Percentiles rank a stretch among this genome's conserved stretches.
These are phyloP conservation scores for Colletotrichum sojae DNA, from an alignment of 2,329 filamentous ascomycete genomes.

Conservation along the genomic window DNA sequence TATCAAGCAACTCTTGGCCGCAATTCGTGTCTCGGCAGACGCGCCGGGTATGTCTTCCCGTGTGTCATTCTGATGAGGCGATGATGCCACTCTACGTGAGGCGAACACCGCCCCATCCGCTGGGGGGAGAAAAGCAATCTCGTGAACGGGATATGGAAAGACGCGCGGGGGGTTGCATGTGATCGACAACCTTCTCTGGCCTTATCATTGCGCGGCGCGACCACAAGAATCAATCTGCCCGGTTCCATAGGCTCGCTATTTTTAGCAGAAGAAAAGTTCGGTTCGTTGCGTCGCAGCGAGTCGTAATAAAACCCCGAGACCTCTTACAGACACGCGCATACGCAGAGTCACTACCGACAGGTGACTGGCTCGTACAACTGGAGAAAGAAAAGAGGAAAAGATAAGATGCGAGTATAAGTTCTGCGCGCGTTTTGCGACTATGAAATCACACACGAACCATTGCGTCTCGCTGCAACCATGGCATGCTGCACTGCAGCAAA, in stretches of 20 bases:
- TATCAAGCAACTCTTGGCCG: neutral
- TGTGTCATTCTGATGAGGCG: too few species aligned
- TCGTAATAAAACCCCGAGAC: slow-evolving; percentile 10
- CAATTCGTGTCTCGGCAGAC: too few species aligned
- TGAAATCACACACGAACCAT: too few species aligned
- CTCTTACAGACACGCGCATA: neutral
- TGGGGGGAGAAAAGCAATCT: slow-evolving; percentile 13
- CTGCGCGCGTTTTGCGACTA: too few species aligned
- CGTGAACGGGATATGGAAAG: slow-evolving; percentile 6
- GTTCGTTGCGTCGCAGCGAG: slow-evolving; percentile 14
- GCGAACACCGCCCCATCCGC: neutral
- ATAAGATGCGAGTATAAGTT: too few species aligned
- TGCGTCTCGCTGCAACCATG: too few species aligned
- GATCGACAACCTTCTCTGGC: slow-evolving; percentile 11
- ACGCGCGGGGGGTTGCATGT: neutral
- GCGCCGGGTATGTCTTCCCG: too few species aligned
- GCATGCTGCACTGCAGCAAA: too few species aligned
- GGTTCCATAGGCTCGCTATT: neutral
- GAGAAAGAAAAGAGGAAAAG: neutral
- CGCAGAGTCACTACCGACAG: too few species aligned
- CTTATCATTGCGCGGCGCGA: neutral
- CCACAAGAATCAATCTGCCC: too few species aligned
- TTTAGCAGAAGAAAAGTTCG: neutral
- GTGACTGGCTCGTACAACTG: neutral
- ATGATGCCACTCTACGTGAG: slow-evolving; percentile 16